Evolutionary conservation across 1,284 basidiomycete genomes (phyloP), one percentile per base, ranked within the genome.

Genomic region (Singerocomus inundabilis): DNA sequence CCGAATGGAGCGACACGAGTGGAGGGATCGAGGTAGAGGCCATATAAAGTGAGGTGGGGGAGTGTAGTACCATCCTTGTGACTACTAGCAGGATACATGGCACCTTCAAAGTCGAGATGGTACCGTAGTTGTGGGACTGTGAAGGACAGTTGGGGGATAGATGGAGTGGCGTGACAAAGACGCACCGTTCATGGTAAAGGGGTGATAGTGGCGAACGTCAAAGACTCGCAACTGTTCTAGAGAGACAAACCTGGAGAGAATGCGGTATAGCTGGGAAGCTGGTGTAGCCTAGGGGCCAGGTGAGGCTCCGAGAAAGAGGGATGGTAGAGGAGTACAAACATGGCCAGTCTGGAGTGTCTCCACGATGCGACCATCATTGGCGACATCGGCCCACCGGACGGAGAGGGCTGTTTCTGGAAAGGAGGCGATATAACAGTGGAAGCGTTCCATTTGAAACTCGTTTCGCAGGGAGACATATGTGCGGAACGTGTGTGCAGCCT

Each of bases 341-440:
- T 53, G 54, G 48, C 44, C 49, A 11, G 53, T 53, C 37, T 37
- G 39, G 51, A 51, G 42, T 16, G 46, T 46, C 47, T 57, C 50
- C 44, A 72, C 55, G 41, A 71, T 53, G 47, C 70, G 70, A 37
- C 69, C 66, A 51, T 76, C 73, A 51, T 73, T 75, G 37, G 70
- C 72, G 40, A 73, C 71, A 56, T 76, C 74, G 21, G 67, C 67
- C 57, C 61, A 69, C 8, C 56, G 49, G 33, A 75, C 58, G 29
- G 49, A 62, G 29, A 59, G 50, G 37, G 52, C 55, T 30, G 55
- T 39, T 44, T 57, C 49, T 4, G 57, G 55, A 16, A 49, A 52
- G 28, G 64, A 59, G 47, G 46, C 42, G 57, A 54, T 44, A 54
- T 58, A 46, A 35, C 51, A 44, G 38, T 65, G 43, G 58, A 70